phyloP scores from a whole-genome alignment of 1,284 basidiomycete species.

The Pseudozyma hubeiensis region DNA sequence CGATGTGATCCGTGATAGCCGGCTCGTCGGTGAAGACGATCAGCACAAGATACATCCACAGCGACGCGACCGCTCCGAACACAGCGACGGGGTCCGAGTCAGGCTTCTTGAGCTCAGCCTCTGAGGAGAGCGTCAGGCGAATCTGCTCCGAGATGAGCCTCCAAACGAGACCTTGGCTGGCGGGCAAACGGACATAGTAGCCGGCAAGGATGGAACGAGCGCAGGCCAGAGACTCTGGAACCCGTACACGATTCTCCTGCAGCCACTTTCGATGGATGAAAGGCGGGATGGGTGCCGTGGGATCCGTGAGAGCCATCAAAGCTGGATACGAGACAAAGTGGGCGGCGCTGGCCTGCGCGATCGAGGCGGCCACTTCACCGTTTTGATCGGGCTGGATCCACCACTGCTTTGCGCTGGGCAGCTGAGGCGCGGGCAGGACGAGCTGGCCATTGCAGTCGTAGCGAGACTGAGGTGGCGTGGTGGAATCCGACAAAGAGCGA shows the following conservation, averaged over 20 bases:
- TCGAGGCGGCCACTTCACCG: slow-evolving; percentile 44
- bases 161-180: slow-evolving; percentile 57
- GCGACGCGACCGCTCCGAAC: slow-evolving; percentile 49
- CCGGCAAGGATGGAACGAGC: slow-evolving; percentile 59
- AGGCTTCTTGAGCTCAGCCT: slow-evolving; percentile 14
- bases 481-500: slow-evolving; percentile 31
- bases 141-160: slow-evolving; percentile 51
- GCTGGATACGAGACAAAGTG: slow-evolving; percentile 61
- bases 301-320: slow-evolving; percentile 62
- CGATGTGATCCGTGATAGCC: slow-evolving; percentile 42
- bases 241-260: slow-evolving; percentile 43
- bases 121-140: slow-evolving; percentile 10
- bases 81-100: slow-evolving; percentile 35
- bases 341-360: slow-evolving; percentile 58
- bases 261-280: slow-evolving; percentile 63
- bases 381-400: slow-evolving; percentile 50
- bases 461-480: slow-evolving; percentile 23
- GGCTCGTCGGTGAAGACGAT: slow-evolving; percentile 56
- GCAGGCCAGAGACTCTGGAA: slow-evolving; percentile 52
- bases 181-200: slow-evolving; percentile 57
- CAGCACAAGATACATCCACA: slow-evolving; percentile 63
- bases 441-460: slow-evolving; percentile 45
- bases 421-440: slow-evolving; percentile 28
- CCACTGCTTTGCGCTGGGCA: slow-evolving; percentile 53
- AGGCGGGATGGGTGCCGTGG: slow-evolving; percentile 60